Evolutionary conservation across 352 stramenopile species (phyloP).

Genomic region (Pythium aquatile): DNA sequence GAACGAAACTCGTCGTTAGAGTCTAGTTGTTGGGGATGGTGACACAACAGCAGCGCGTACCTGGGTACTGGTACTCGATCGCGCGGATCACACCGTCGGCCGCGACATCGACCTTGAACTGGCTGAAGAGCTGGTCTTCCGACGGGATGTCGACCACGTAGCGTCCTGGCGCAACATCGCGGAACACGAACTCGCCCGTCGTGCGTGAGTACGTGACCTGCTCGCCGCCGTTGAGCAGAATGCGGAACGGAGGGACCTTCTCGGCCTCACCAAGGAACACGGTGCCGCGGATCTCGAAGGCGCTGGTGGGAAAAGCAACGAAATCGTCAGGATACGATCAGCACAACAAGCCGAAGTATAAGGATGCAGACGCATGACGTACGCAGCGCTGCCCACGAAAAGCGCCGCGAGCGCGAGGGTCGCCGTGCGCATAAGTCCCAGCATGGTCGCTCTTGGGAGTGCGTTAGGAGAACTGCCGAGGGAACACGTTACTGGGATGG

Average conservation of each 20-base stretch:
- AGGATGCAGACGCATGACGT: constrained; percentile 5
- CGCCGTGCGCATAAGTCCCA: constrained; percentile 29
- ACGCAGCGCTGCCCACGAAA: constrained; percentile 20
- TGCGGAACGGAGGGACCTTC: constrained; percentile 57
- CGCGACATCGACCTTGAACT: constrained; percentile 64
- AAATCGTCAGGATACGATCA: not conserved
- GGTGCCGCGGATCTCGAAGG: constrained; percentile 57
- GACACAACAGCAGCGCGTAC: constrained; percentile 8
- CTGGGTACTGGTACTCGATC: constrained; percentile 82
- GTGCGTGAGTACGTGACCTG: constrained; percentile 62
- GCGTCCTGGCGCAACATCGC: constrained; percentile 61
- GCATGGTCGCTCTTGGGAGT: constrained; percentile 18
- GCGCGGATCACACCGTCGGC: constrained; percentile 53
- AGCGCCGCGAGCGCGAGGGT: constrained; percentile 36
- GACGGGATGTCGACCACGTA: constrained; percentile 79
- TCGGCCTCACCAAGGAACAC: constrained; percentile 49
- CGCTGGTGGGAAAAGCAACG: constrained; percentile 19
- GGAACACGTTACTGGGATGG: constrained; percentile 1
- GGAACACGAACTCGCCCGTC: constrained; percentile 72
- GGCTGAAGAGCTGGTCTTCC: constrained; percentile 67
- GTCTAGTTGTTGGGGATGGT: not conserved
- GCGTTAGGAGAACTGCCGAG: not conserved
- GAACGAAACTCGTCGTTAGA: too few relatives aligned
- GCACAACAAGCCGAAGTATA: too few relatives aligned
- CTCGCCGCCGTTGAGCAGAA: constrained; percentile 75